Base-by-base conservation (phyloP, 306 rosid genomes). In the Castanea crenata region DNA sequence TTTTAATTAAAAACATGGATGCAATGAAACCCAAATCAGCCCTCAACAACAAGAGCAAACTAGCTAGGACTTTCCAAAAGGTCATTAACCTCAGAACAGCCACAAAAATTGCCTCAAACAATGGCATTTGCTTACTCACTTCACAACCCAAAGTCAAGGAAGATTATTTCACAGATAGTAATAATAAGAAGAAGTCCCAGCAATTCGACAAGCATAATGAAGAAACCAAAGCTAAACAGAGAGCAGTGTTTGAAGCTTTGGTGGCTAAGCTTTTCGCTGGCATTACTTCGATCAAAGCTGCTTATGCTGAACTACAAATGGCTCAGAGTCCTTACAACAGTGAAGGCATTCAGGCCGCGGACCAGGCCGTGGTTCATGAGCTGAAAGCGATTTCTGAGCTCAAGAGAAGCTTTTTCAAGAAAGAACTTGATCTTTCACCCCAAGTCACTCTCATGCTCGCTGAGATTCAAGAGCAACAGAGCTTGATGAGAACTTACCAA, bases 381-480 rank as follows among this genome's bases (percentile, higher is more conserved):
- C 86, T 95, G 5, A 86, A 85, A 83, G 75, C 91, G 0, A 90
- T 95, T 18, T 93, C 99, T 1, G 98, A 91, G 29, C 74, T 95
- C 55, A 95, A 95, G 56, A 83, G 92, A 0, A 87, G 91, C 75
- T 93, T 90, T 75, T 32, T 93, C 20, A 92, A 86, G 44, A 91
- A 84, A 70, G 93, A 95, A 16, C 92, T 95, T 35, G 90, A 93
- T 83, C 85, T 95, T 69, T 95, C 99, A 0, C 99, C 99, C 0
- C 99, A 95, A 29, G 89, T 95, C 1, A 95, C 98, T 12, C 51
- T 93, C 2, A 92, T 95, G 96, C 97, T 95, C 0, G 90, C 99
- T 0, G 98, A 95, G 93, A 91, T 95, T 90, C 99, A 93, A 41
- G 99, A 95, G 58, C 99, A 95, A 27, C 99, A 95, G 72, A 83